Evolutionary conservation across 83 land plant species (phyloP).

Genomic region (Isoetes engelmannii): DNA sequence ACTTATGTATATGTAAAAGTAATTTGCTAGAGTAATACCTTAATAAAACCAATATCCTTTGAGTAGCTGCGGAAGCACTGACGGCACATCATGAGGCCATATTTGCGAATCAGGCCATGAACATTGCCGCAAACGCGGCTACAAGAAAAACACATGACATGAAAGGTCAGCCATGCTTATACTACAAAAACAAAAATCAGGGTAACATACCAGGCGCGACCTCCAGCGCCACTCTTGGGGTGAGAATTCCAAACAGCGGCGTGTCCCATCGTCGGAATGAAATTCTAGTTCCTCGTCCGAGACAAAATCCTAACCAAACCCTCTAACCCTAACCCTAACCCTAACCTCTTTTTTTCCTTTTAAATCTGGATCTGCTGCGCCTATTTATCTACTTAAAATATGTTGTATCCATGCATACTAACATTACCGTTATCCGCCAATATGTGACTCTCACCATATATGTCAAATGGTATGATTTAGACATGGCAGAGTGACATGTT

Average conservation of each 20-base stretch:
- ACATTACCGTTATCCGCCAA: no score
- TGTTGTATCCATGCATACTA: no score
- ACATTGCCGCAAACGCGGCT: constrained; percentile 85
- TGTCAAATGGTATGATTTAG: no score
- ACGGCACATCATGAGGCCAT: constrained; percentile 73
- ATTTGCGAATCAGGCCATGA: constrained; percentile 65
- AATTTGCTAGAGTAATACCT: constrained; percentile 29
- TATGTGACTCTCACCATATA: no score
- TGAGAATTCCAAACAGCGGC: constrained; percentile 37
- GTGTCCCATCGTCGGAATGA: constrained; percentile 23
- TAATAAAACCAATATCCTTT: constrained; percentile 79
- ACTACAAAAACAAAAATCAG: background rate
- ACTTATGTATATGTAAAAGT: no score
- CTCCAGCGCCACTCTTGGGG: constrained; percentile 34
- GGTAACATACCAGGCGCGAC: constrained; percentile 26
- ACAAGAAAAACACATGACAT: background rate
- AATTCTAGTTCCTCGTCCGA: no score
- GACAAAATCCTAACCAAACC: no score
- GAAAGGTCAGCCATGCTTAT: background rate
- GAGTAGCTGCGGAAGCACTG: constrained; percentile 84
- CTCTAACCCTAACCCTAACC: no score
- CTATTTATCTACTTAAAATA: no score
- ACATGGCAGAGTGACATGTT: no score
- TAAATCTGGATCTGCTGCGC: no score
- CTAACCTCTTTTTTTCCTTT: no score